phyloP scores from a whole-genome alignment of 768 basidiomycete genomes.

The Boletus coccyginus region DNA sequence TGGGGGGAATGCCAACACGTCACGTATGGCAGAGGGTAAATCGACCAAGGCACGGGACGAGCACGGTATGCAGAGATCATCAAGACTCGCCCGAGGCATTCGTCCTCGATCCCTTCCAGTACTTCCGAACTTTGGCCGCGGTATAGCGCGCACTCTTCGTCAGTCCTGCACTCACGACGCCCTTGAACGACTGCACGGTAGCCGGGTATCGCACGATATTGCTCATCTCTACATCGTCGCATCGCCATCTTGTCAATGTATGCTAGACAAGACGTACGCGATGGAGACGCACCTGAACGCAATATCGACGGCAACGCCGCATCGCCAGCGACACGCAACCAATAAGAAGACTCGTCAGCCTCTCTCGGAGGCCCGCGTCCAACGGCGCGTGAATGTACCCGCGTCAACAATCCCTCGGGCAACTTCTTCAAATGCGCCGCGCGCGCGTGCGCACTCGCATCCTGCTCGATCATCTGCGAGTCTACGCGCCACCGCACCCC shows the following conservation, averaged over 20 bases:
- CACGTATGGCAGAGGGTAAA: not conserved
- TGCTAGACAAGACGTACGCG: not conserved
- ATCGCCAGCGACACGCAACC: conserved; percentile 69
- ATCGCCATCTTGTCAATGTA: conserved; percentile 1
- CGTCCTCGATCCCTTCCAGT: conserved; percentile 51
- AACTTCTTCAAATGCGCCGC: conserved; percentile 76
- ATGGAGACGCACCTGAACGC: conserved; percentile 43
- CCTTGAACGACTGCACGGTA: conserved; percentile 81
- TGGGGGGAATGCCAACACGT: not conserved
- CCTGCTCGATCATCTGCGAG: conserved; percentile 64
- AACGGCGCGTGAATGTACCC: conserved; percentile 43
- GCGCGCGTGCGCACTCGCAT: conserved; percentile 62
- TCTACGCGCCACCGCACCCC: conserved; percentile 71
- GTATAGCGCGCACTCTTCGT: conserved; percentile 77
- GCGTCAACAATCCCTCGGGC: conserved; percentile 60
- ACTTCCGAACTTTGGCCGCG: conserved; percentile 78
- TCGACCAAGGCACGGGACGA: not conserved
- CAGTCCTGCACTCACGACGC: conserved; percentile 77
- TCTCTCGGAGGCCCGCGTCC: conserved; percentile 40
- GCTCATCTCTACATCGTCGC: conserved; percentile 54
- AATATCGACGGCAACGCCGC: conserved; percentile 52
- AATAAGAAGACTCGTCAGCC: conserved; percentile 73
- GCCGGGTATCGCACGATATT: conserved; percentile 82
- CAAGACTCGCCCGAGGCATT: not conserved
- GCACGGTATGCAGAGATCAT: not conserved